A percentile compares a stretch with the other conserved stretches of the same genome.
These are phyloP conservation scores for Vitis riparia DNA, from an alignment of 164 flowering plant genomes.

Conservation along the genomic window DNA sequence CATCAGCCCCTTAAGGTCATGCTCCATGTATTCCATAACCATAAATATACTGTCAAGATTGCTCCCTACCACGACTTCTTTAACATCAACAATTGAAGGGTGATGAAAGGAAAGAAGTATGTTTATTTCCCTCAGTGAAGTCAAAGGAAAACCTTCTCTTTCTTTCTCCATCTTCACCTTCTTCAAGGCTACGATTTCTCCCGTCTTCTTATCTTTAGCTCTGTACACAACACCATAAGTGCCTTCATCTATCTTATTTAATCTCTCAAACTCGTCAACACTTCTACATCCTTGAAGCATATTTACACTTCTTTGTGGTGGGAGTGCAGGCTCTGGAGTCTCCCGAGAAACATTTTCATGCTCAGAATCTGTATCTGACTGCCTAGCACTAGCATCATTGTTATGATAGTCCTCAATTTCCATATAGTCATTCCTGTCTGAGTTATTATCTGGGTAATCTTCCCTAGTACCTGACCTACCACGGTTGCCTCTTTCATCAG, in stretches of 20 bases:
- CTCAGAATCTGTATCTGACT: slow-evolving; percentile 43
- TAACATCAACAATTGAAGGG: slow-evolving; percentile 93
- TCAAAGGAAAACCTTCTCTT: slow-evolving; percentile 95
- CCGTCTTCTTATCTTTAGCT: slow-evolving; percentile 86
- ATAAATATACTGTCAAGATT: slow-evolving; percentile 88
- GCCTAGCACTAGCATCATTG: slow-evolving; percentile 24
- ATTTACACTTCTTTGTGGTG: slow-evolving; percentile 69
- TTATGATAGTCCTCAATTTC: slow-evolving; percentile 43
- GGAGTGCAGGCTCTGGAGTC: slow-evolving; percentile 45
- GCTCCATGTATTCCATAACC: slow-evolving; percentile 99
- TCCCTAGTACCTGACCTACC: slow-evolving; percentile 47
- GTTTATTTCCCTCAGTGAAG: slow-evolving; percentile 93
- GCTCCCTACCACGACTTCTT: slow-evolving; percentile 94
- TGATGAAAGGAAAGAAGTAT: slow-evolving; percentile 93
- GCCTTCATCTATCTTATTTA: slow-evolving; percentile 94
- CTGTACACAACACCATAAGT: slow-evolving; percentile 97
- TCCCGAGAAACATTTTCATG: slow-evolving; percentile 32
- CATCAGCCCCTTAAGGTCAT: slow-evolving; percentile 93
- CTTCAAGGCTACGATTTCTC: slow-evolving; percentile 92
- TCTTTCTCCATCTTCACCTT: slow-evolving; percentile 99
- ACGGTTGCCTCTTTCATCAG: slow-evolving; percentile 40
- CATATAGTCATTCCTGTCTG: slow-evolving; percentile 45
- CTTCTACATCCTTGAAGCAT: slow-evolving; percentile 98
- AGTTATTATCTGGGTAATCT: slow-evolving; percentile 35
- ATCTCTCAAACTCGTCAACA: slow-evolving; percentile 90